Evolutionary conservation across 225 moss, liverwort and hornwort genomes (phyloP).

Genomic region (Thuidium tamariscinum): DNA sequence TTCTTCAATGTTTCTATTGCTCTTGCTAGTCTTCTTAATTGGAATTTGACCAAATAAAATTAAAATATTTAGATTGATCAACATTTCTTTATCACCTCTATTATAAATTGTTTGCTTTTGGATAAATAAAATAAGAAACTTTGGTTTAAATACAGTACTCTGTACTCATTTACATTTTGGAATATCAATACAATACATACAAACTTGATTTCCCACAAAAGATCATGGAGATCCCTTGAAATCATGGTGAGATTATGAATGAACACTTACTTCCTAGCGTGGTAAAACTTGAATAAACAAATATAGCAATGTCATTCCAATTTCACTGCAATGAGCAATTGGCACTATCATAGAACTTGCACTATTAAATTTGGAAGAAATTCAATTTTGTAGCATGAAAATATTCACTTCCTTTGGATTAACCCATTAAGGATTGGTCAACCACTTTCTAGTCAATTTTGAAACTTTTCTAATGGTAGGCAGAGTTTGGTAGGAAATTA

Average conservation of each 20-base stretch:
- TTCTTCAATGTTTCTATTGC: too few species aligned
- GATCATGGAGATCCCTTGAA: too few species aligned
- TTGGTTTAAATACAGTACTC: accelerated
- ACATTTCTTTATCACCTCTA: background rate
- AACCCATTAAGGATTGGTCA: too few species aligned
- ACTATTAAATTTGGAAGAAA: background rate
- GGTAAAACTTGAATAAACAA: background rate
- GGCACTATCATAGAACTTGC: background rate
- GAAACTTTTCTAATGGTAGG: too few species aligned
- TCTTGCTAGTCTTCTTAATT: too few species aligned
- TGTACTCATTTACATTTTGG: accelerated
- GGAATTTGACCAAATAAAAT: background rate
- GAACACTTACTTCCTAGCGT: background rate
- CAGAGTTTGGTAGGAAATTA: too few species aligned
- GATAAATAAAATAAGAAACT: background rate
- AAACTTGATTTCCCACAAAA: background rate
- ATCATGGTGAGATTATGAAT: too few species aligned
- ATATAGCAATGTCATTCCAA: background rate
- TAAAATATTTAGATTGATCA: background rate
- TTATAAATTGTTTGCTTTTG: background rate
- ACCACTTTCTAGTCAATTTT: too few species aligned
- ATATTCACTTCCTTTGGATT: background rate
- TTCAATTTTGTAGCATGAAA: background rate
- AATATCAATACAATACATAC: too few species aligned
- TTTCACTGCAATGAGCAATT: background rate